These are phyloP conservation scores for Suillus decipiens DNA, from an alignment of 768 basidiomycete genomes.

Conservation along the genomic window DNA sequence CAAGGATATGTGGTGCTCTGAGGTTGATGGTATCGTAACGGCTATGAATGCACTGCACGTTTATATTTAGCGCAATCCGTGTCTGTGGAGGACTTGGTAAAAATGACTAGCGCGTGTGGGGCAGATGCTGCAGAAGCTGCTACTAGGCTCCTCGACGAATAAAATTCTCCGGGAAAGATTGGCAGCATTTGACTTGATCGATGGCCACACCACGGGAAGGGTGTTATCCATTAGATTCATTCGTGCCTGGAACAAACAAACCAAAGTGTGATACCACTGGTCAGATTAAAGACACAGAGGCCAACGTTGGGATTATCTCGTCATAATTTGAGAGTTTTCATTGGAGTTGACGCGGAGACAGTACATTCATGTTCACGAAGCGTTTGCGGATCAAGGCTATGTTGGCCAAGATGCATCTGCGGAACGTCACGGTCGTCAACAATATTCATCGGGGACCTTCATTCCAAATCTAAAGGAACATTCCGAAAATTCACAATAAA, in stretches of 20 bases:
- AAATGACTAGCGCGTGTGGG: not conserved
- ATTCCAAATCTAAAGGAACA: not conserved
- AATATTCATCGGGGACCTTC: not conserved
- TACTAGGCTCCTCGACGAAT: not conserved
- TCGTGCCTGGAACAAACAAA: not conserved
- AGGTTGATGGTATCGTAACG: no score
- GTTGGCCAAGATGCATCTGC: not conserved
- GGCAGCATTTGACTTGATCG: not conserved
- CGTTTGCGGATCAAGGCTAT: conserved; percentile 10
- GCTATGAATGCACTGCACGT: no score
- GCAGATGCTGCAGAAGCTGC: conserved; percentile 3
- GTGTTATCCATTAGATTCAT: not conserved
- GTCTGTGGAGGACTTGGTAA: not conserved
- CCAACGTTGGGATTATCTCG: not conserved
- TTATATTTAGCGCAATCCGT: no score
- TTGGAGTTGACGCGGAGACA: conserved; percentile 2
- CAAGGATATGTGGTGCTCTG: not conserved
- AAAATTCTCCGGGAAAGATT: not conserved
- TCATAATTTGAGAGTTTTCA: not conserved
- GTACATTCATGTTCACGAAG: conserved; percentile 7
- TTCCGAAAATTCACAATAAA: not conserved
- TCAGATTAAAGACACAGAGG: not conserved
- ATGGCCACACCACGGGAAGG: not conserved
- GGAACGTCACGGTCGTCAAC: not conserved
- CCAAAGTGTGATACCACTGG: not conserved